Conservation (phyloP, 2,329 filamentous ascomycete genomes). For the Endothia cerciana region DNA sequence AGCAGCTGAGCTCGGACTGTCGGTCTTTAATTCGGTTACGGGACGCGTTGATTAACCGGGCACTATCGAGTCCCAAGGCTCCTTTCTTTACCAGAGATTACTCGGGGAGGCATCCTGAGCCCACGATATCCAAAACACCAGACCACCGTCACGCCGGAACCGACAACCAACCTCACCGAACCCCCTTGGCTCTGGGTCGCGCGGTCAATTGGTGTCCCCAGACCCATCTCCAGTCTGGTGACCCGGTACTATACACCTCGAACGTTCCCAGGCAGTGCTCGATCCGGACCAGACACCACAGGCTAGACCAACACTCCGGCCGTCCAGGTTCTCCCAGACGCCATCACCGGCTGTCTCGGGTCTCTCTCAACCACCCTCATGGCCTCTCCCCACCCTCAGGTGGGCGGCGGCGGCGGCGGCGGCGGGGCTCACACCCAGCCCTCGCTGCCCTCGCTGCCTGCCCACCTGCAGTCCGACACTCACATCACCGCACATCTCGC, state of each 20-base stretch:
- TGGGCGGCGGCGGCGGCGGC: slow-evolving; percentile 46
- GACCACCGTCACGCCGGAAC: neutral
- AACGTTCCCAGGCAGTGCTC: neutral
- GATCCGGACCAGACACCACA: neutral
- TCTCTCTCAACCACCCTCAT: slow-evolving; percentile 49
- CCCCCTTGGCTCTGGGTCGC: neutral
- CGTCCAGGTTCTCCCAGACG: slow-evolving; percentile 25
- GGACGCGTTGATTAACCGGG: neutral
- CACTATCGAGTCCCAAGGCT: neutral
- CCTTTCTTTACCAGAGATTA: neutral
- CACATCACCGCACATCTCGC: slow-evolving; percentile 82
- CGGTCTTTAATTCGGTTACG: neutral
- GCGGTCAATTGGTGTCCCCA: slow-evolving; percentile 9
- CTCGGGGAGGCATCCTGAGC: neutral
- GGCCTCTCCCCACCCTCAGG: slow-evolving; percentile 60
- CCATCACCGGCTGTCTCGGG: slow-evolving; percentile 34
- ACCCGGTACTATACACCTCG: neutral
- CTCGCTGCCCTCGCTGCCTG: slow-evolving; percentile 84
- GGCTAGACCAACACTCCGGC: slow-evolving; percentile 1
- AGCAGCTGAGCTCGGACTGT: slow-evolving; percentile 3
- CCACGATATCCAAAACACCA: neutral
- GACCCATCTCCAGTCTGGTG: neutral
- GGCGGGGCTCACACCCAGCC: slow-evolving; percentile 74
- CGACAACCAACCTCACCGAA: neutral
- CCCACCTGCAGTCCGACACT: slow-evolving; percentile 69